Conservation (phyloP, 768 basidiomycete genomes). For the Termitomyces eurrhizus region DNA sequence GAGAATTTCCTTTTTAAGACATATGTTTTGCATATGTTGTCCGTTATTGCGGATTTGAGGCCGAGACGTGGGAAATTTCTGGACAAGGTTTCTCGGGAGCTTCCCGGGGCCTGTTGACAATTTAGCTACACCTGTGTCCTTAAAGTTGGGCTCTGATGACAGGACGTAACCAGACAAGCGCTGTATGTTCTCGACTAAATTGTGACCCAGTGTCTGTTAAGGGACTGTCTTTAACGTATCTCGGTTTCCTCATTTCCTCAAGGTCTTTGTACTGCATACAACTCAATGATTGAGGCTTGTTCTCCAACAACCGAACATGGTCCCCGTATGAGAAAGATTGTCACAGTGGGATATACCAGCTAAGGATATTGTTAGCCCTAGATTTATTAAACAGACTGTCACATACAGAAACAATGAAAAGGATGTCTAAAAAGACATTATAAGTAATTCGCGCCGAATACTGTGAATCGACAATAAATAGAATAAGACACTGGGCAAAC, state of each 20-base stretch:
- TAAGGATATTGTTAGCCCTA: not conserved
- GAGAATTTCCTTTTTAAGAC: too few relatives aligned
- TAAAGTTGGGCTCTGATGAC: too few relatives aligned
- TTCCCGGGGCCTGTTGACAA: too few relatives aligned
- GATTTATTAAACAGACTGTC: not conserved
- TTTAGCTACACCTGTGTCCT: too few relatives aligned
- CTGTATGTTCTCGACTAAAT: too few relatives aligned
- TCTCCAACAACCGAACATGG: not conserved
- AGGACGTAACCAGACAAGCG: too few relatives aligned
- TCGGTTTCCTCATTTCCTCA: not conserved
- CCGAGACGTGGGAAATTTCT: too few relatives aligned
- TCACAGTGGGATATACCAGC: not conserved
- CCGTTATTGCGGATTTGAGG: too few relatives aligned
- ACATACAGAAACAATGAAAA: not conserved
- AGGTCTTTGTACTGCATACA: not conserved
- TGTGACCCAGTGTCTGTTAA: too few relatives aligned
- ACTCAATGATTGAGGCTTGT: not conserved
- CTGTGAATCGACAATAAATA: not conserved
- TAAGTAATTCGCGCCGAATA: not conserved
- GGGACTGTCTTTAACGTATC: too few relatives aligned
- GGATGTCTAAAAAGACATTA: not conserved
- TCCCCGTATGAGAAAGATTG: not conserved
- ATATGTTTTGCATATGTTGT: too few relatives aligned
- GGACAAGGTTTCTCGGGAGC: too few relatives aligned
- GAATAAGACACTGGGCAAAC: not conserved